Evolutionary conservation across 202 grass and related monocot genomes (phyloP), one percentile per base, ranked within the genome.

Genomic region (Setaria italica): DNA sequence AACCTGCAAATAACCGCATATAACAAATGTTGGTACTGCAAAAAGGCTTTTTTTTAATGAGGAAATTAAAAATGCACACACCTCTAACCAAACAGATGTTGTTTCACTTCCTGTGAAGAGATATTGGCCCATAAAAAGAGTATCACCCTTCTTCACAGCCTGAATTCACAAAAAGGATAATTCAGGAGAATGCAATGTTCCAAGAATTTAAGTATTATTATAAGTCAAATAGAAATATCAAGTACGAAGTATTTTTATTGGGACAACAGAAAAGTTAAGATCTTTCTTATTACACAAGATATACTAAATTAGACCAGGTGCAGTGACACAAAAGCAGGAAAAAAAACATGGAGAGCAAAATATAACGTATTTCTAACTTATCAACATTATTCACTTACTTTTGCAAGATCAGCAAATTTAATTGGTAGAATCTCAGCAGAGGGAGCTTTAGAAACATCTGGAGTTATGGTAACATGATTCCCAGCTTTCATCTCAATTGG

Each of bases 51-150:
- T 50, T 58, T 62, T 70, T 19, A 56, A 84, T 10, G 9, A 37
- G 55, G 50, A 67, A 70, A 39, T 9, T 51, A 51, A 15, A 81
- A 76, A 73, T 56, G 67, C 11, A 33, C 85, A 42, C 29, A 96
- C 97, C 92, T 99, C 97, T 90, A 99, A 90, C 97, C 92, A 99
- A 9, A 94, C 82, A 85, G 97, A 99, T 33, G 97, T 96, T 76
- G 92, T 74, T 94, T 99, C 97, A 85, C 97, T 96, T 91, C 97
- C 97, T 30, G 97, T 99, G 82, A 94, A 99, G 78, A 99, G 97
- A 96, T 99, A 99, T 80, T 99, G 97, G 19, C 97, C 97, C 74
- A 99, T 85, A 79, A 99, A 99, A 83, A 99, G 91, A 81, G 97
- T 99, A 77, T 99, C 94, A 69, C 97, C 97, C 53, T 87, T 87